A percentile compares a stretch with the other conserved stretches of the same genome.
Evolutionary conservation across 345 rosid species (phyloP).

Genomic region (Rhodamnia argentea): DNA sequence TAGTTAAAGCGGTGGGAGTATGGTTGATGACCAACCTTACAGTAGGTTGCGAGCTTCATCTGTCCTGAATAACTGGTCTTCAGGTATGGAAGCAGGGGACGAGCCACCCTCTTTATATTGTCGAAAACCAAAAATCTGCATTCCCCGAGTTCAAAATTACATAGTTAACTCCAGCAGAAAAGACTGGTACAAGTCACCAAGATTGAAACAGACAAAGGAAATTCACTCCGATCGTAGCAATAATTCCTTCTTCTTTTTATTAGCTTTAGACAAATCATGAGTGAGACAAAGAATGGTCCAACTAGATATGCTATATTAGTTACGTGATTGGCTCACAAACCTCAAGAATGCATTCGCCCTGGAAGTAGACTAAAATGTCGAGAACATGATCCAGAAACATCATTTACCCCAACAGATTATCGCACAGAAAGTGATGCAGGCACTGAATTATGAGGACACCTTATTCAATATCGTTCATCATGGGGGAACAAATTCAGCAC

Average conservation of each 20-base stretch:
- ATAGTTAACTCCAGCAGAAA: neutral
- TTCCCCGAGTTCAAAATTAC: neutral
- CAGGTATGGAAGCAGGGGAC: neutral
- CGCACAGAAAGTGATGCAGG: neutral
- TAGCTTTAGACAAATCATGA: neutral
- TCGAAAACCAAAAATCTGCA: constrained; percentile 11
- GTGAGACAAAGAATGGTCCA: neutral
- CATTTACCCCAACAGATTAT: neutral
- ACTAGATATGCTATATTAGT: neutral
- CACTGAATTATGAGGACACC: neutral
- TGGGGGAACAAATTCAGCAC: neutral
- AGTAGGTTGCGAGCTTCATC: neutral
- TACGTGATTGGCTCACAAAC: neutral
- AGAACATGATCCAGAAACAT: neutral
- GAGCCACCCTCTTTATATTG: constrained; percentile 1
- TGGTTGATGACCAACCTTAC: neutral
- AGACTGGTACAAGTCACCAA: neutral
- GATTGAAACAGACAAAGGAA: neutral
- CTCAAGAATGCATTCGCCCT: neutral
- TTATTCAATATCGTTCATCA: neutral
- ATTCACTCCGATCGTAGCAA: neutral
- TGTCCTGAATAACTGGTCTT: neutral
- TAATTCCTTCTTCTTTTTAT: neutral
- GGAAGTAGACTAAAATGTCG: neutral
- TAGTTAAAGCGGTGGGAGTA: neutral